Conservation (phyloP, 2,329 filamentous ascomycete genomes). For the Trichoderma breve region DNA sequence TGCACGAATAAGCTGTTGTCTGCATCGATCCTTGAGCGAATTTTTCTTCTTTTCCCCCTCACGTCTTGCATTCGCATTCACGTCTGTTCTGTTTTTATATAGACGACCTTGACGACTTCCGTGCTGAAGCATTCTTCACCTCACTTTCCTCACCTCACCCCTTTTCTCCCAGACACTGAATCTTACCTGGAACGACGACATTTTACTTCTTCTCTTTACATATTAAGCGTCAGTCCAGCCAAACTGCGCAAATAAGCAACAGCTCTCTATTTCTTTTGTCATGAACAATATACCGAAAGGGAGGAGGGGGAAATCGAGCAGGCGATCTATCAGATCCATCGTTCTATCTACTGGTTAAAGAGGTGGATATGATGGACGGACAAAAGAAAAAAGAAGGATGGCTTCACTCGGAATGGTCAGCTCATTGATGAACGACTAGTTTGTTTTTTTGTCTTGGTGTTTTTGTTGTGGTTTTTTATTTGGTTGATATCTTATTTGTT, state of each 20-base stretch:
- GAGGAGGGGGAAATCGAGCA: not conserved
- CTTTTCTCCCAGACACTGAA: not conserved
- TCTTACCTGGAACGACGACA: conserved; percentile 1
- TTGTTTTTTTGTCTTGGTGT: not conserved
- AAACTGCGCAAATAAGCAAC: not conserved
- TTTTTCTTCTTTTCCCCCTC: not conserved
- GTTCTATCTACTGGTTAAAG: not conserved
- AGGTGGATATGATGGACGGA: not conserved
- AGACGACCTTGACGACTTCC: conserved; percentile 8
- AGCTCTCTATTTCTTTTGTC: conserved; percentile 9
- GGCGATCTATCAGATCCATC: not conserved
- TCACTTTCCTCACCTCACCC: not conserved
- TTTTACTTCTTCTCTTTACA: not conserved
- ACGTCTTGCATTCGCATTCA: not conserved
- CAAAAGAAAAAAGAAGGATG: not conserved
- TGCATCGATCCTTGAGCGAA: not conserved
- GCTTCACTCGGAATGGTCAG: conserved; percentile 3
- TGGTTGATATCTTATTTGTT: not conserved
- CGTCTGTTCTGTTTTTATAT: not conserved
- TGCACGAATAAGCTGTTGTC: not conserved
- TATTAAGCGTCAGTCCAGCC: not conserved
- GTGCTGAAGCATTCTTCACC: not conserved
- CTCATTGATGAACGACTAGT: conserved; percentile 9
- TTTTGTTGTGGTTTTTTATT: not conserved
- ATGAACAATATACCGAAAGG: not conserved